Conservation (phyloP, 768 basidiomycete genomes). For the Dioszegia crocea region DNA sequence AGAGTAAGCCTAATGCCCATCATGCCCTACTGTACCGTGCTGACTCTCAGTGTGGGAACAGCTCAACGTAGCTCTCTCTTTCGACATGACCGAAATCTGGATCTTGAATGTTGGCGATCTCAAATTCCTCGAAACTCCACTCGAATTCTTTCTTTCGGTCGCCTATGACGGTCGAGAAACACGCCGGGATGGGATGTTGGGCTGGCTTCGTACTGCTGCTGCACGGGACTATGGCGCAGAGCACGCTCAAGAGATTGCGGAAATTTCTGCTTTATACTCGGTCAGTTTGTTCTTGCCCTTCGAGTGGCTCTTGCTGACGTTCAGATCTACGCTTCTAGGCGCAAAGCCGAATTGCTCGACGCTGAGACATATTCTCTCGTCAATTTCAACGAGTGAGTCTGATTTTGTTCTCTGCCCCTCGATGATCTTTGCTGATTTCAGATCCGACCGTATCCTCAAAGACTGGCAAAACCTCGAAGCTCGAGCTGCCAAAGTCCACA, state of each 20-base stretch:
- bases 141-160: conserved; percentile 63
- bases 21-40: not conserved
- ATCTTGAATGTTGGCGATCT: conserved; percentile 72
- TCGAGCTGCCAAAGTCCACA: conserved; percentile 58
- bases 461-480: conserved; percentile 56
- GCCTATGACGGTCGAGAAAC: conserved; percentile 62
- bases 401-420: no score
- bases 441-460: conserved; percentile 59
- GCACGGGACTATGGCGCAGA: conserved; percentile 61
- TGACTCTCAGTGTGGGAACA: conserved; percentile 66
- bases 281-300: conserved; percentile 15
- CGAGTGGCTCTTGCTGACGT: conserved; percentile 50
- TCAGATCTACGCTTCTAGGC: conserved; percentile 51
- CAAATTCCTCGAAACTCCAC: conserved; percentile 68
- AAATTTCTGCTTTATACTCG: conserved; percentile 53
- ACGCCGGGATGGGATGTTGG: conserved; percentile 56
- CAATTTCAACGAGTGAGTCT: conserved; percentile 65
- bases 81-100: conserved; percentile 62
- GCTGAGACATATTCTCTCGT: conserved; percentile 61
- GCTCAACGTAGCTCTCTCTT: conserved; percentile 63
- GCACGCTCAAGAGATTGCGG: conserved; percentile 52
- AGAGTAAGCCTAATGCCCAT: conserved; percentile 16
- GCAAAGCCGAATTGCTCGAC: conserved; percentile 66
- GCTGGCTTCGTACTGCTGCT: conserved; percentile 60
- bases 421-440: conserved; percentile 33